These are phyloP conservation scores for Pythium diclinum DNA, from an alignment of 352 stramenopile genomes.

Conservation along the genomic window DNA sequence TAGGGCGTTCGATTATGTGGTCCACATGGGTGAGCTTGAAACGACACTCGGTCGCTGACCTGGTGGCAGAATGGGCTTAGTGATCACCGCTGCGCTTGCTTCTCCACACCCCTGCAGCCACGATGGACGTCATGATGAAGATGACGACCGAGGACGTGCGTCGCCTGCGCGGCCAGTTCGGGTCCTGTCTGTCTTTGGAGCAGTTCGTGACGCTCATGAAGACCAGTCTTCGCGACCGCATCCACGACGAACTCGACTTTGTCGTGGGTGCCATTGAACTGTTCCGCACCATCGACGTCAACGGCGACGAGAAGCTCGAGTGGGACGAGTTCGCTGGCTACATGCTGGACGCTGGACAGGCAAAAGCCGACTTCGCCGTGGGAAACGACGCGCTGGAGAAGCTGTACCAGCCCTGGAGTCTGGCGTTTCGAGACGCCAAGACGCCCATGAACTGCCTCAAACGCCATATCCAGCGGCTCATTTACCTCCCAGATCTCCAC, in stretches of 20 bases:
- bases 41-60: conserved; percentile 9
- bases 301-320: conserved; percentile 80
- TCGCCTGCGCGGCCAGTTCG: conserved; percentile 54
- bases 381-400: conserved; percentile 22
- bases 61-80: neutral
- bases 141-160: conserved; percentile 78
- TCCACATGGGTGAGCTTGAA: conserved; percentile 23
- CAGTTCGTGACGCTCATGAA: conserved; percentile 75
- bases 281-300: conserved; percentile 90
- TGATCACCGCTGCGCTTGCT: neutral
- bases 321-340: conserved; percentile 90
- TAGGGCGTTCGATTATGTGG: conserved; percentile 9
- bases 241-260: conserved; percentile 59
- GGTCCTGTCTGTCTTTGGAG: conserved; percentile 43
- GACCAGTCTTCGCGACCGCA: conserved; percentile 61
- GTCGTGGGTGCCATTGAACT: conserved; percentile 83
- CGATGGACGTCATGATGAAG: conserved; percentile 87
- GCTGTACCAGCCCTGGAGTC: conserved; percentile 34
- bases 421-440: conserved; percentile 42
- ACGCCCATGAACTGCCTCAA: conserved; percentile 46
- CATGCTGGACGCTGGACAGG: conserved; percentile 76
- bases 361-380: conserved; percentile 40
- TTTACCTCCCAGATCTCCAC: conserved; percentile 43
- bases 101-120: neutral
- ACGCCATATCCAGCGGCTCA: conserved; percentile 51